Conservation (phyloP, 805 yeast genomes). For the Candida ipomoeae region DNA sequence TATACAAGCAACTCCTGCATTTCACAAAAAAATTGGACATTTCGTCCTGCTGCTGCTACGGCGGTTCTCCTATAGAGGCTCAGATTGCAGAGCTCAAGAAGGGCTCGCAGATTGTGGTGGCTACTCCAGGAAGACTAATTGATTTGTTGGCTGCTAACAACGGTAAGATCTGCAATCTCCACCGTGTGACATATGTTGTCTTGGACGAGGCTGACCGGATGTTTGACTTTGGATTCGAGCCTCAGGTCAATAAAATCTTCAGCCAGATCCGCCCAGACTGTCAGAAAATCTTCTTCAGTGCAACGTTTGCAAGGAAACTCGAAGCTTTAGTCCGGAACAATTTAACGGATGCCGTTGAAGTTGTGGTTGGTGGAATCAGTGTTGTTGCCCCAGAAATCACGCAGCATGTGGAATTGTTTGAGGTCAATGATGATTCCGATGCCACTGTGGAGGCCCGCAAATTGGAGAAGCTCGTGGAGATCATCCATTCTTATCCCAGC, state of each 20-base stretch:
- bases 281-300: conserved; percentile 88
- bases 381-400: conserved; percentile 76
- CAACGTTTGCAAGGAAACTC: conserved; percentile 84
- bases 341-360: conserved; percentile 62
- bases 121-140: conserved; percentile 93
- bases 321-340: conserved; percentile 68
- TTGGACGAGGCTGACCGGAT: conserved; percentile 95
- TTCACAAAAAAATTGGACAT: conserved; percentile 52
- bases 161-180: conserved; percentile 68
- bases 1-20: conserved; percentile 57
- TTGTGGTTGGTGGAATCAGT: conserved; percentile 74
- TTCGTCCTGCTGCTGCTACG: conserved; percentile 76
- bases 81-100: conserved; percentile 78
- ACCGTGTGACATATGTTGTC: conserved; percentile 73
- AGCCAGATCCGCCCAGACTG: conserved; percentile 75
- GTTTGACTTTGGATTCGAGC: conserved; percentile 97
- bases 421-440: conserved; percentile 29
- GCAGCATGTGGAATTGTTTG: conserved; percentile 65
- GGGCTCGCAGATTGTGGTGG: conserved; percentile 78
- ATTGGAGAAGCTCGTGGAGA: conserved; percentile 48
- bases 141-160: conserved; percentile 80
- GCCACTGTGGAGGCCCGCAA: conserved; percentile 31
- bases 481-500: conserved; percentile 46
- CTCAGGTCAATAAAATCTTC: conserved; percentile 82
- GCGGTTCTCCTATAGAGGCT: conserved; percentile 78